Percentiles rank a stretch among this genome's conserved stretches.
Conservation (phyloP, 164 flowering plant species). For the Paratinospora sagittata region DNA sequence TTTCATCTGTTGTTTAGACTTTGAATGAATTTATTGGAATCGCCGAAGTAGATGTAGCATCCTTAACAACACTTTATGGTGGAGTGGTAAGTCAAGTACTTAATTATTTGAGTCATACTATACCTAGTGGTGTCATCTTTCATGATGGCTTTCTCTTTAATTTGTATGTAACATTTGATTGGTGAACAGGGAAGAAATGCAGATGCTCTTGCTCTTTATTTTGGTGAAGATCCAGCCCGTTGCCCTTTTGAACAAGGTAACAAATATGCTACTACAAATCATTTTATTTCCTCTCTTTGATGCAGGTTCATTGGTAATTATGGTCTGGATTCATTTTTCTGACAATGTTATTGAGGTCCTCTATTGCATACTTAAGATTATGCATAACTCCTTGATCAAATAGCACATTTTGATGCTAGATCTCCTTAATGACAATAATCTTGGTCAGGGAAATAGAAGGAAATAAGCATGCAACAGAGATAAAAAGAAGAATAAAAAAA, state of each 20-base stretch:
- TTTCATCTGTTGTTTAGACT: conserved; percentile 42
- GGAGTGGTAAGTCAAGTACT: conserved; percentile 58
- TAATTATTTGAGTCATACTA: conserved; percentile 1
- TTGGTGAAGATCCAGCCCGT: conserved; percentile 94
- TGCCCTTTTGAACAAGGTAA: conserved; percentile 98
- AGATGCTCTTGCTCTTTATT: conserved; percentile 89
- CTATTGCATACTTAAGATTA: background rate
- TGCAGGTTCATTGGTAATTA: background rate
- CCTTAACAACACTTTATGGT: conserved; percentile 66
- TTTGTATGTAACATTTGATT: conserved; percentile 13
- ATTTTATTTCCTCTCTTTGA: background rate
- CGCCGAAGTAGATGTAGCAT: conserved; percentile 71
- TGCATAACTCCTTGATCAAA: background rate
- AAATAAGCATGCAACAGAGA: no score
- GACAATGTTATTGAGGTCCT: background rate
- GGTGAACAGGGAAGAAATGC: conserved; percentile 90
- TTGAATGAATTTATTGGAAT: conserved; percentile 62
- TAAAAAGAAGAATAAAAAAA: no score
- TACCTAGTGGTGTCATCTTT: background rate
- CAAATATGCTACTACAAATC: background rate
- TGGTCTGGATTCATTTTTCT: background rate
- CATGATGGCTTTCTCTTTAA: conserved; percentile 10
- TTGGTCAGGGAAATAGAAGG: no score
- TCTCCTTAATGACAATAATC: no score
- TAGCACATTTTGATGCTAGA: no score